Evolutionary conservation across 192 early-diverging fungal species (phyloP).

Genomic region (Entomortierella parvispora): DNA sequence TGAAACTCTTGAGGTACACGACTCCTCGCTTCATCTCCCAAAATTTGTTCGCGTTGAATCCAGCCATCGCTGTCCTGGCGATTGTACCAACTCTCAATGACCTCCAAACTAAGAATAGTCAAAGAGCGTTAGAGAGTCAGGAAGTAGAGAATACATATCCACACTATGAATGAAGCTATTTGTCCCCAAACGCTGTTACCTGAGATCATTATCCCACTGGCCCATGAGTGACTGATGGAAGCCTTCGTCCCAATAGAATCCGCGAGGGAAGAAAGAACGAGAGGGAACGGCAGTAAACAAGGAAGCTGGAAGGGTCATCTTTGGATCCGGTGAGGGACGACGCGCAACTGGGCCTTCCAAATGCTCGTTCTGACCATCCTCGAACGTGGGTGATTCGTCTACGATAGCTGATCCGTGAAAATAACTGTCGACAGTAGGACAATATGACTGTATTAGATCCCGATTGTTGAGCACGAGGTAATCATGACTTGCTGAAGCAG

Average conservation of each 20-base stretch:
- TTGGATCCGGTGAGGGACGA: slow-evolving; percentile 57
- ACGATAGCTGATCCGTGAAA: slow-evolving; percentile 83
- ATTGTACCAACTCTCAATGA: slow-evolving; percentile 81
- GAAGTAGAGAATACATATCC: too few species aligned
- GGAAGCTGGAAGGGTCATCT: slow-evolving; percentile 69
- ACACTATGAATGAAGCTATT: too few species aligned
- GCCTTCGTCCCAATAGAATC: slow-evolving; percentile 98
- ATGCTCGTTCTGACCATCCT: slow-evolving; percentile 67
- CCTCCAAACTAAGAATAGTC: slow-evolving; percentile 70
- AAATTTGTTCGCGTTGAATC: slow-evolving; percentile 95
- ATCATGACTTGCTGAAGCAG: neutral
- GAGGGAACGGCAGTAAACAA: slow-evolving; percentile 88
- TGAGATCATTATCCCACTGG: slow-evolving; percentile 89
- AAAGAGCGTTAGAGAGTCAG: neutral
- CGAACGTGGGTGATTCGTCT: slow-evolving; percentile 70
- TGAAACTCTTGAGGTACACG: slow-evolving; percentile 91
- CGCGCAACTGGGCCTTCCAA: slow-evolving; percentile 52
- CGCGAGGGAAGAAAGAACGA: slow-evolving; percentile 94
- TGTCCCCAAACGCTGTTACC: too few species aligned
- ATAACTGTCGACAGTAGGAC: slow-evolving; percentile 50
- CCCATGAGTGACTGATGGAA: slow-evolving; percentile 89
- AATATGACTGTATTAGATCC: neutral
- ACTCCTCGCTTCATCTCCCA: slow-evolving; percentile 92
- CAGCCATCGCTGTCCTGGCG: slow-evolving; percentile 87
- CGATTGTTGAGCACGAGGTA: slow-evolving; percentile 1